A percentile compares a stretch with the other conserved stretches of the same genome.
phyloP scores from a whole-genome alignment of 2,329 filamentous ascomycete species.

The Chrysoporthe cubensis region DNA sequence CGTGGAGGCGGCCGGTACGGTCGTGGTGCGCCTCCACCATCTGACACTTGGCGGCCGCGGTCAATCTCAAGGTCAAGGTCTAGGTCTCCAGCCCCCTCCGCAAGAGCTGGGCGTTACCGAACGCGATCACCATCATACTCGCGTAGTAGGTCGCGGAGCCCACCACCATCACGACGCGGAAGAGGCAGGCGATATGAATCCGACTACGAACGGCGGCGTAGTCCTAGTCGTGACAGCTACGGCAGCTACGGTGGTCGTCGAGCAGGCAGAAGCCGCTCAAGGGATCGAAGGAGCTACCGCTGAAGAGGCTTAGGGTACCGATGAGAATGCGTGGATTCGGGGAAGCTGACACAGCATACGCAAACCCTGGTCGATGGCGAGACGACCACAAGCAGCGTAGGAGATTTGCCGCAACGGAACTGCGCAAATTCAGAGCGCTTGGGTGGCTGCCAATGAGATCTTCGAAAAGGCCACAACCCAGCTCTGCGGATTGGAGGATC shows the following conservation, averaged over 20 bases:
- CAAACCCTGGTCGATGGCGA: background rate
- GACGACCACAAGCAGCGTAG: background rate
- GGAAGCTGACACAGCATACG: background rate
- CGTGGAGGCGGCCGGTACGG: constrained; percentile 42
- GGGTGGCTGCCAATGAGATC: background rate
- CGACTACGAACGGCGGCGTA: constrained; percentile 45
- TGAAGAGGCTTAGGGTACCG: constrained; percentile 23
- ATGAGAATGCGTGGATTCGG: background rate
- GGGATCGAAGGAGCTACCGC: constrained; percentile 42
- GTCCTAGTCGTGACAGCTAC: constrained; percentile 54
- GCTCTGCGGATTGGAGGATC: background rate
- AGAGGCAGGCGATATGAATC: constrained; percentile 39
- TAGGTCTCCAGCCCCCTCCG: constrained; percentile 42
- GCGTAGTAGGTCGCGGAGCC: constrained; percentile 33
- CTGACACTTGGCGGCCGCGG: constrained; percentile 66
- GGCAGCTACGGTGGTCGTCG: constrained; percentile 45
- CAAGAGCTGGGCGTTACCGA: constrained; percentile 45
- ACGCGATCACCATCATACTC: constrained; percentile 48
- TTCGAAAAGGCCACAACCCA: background rate
- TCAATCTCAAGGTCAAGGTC: constrained; percentile 56
- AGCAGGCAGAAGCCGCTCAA: constrained; percentile 44
- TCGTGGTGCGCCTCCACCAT: constrained; percentile 38
- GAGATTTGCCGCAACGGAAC: background rate
- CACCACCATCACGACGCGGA: constrained; percentile 39
- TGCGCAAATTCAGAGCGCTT: background rate